Evolutionary conservation across 106 monocot genomes (phyloP).

Genomic region (Narthecium ossifragum): DNA sequence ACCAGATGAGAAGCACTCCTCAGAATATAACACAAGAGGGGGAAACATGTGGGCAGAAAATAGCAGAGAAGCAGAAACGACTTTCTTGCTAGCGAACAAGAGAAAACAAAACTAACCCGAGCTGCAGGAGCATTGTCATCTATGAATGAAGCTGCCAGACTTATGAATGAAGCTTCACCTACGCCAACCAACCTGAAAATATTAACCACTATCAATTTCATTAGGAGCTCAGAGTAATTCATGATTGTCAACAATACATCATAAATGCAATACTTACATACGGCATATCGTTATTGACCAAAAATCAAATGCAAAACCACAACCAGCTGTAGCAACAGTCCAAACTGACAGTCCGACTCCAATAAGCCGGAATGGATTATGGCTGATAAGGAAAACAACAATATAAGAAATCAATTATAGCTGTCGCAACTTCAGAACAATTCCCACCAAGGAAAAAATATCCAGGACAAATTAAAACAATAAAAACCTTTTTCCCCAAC

Average conservation of each 20-base stretch:
- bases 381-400: too few relatives aligned
- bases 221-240: not conserved
- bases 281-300: slow-evolving; percentile 96
- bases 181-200: slow-evolving; percentile 96
- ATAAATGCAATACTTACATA: slow-evolving; percentile 49
- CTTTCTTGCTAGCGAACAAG: too few relatives aligned
- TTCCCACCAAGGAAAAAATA: too few relatives aligned
- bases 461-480: too few relatives aligned
- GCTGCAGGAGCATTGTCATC: slow-evolving; percentile 92
- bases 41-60: too few relatives aligned
- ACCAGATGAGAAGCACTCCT: too few relatives aligned
- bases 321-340: slow-evolving; percentile 94
- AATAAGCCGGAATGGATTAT: slow-evolving; percentile 97
- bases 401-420: too few relatives aligned
- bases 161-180: slow-evolving; percentile 98
- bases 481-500: too few relatives aligned
- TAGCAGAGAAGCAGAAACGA: too few relatives aligned
- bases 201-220: not conserved
- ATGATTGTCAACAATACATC: not conserved
- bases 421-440: too few relatives aligned
- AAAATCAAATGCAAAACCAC: slow-evolving; percentile 85
- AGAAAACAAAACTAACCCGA: slow-evolving; percentile 45
- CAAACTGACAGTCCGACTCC: slow-evolving; percentile 90
- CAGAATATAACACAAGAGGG: too few relatives aligned
- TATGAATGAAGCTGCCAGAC: slow-evolving; percentile 99